Percentiles rank a stretch among this genome's conserved stretches.
These are phyloP conservation scores for Populus hybrid DNA, from an alignment of 441 rosid genomes.

Conservation along the genomic window DNA sequence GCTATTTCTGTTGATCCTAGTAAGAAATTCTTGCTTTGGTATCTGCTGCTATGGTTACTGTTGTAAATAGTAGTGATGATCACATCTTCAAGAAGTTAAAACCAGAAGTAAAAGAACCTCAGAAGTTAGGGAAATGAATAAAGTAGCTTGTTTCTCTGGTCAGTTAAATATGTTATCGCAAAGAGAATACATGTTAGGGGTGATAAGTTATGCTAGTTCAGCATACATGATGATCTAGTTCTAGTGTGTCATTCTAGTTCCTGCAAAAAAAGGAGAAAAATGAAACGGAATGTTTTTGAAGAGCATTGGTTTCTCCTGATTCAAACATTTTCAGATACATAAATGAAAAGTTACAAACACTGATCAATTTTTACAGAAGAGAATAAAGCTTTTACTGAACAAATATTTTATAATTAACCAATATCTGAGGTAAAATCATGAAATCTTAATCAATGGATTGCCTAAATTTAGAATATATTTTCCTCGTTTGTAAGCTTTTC, in stretches of 20 bases:
- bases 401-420: neutral
- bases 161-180: too few species aligned
- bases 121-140: neutral
- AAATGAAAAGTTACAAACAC: neutral
- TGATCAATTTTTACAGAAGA: neutral
- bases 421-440: neutral
- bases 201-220: too few species aligned
- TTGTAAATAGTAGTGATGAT: neutral
- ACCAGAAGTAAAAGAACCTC: neutral
- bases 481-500: neutral
- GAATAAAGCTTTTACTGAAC: neutral
- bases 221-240: too few species aligned
- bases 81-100: neutral
- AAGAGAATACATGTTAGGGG: too few species aligned
- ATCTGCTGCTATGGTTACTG: neutral
- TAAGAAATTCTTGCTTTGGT: conserved; percentile 6
- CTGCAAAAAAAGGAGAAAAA: neutral
- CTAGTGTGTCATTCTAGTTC: too few species aligned
- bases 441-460: neutral
- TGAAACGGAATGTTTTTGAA: too few species aligned
- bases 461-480: neutral
- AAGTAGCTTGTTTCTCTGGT: too few species aligned
- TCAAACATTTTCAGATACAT: neutral
- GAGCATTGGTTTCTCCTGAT: neutral
- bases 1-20: conserved; percentile 19